A percentile compares a stretch with the other conserved stretches of the same genome.
Evolutionary conservation across 108 stramenopile genomes (phyloP).

Genomic region (Cyclotella sp.): DNA sequence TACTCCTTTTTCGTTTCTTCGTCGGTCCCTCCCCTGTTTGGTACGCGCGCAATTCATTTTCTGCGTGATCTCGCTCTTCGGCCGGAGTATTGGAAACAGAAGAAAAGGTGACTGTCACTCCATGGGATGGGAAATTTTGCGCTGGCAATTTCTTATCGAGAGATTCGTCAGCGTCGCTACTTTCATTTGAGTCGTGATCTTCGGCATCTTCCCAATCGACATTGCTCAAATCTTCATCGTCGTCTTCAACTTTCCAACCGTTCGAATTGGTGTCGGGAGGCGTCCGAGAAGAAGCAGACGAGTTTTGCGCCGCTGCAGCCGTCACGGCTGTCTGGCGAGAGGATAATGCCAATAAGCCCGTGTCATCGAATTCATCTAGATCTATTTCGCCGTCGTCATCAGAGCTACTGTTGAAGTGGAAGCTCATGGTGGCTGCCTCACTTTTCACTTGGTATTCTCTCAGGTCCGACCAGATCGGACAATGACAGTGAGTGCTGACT

Average conservation of each 20-base stretch:
- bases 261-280: background rate
- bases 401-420: slow-evolving; percentile 35
- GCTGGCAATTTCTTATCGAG: background rate
- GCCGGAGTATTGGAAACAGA: slow-evolving; percentile 6
- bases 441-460: too few relatives aligned
- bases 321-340: slow-evolving; percentile 13
- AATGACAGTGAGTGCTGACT: too few relatives aligned
- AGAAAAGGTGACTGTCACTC: slow-evolving; percentile 33
- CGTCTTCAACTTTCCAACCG: background rate
- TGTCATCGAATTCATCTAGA: slow-evolving; percentile 44
- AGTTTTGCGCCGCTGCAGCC: background rate
- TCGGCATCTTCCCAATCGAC: slow-evolving; percentile 55
- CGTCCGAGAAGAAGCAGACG: slow-evolving; percentile 5
- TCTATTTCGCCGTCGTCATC: slow-evolving; percentile 23
- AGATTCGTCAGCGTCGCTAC: background rate
- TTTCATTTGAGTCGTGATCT: slow-evolving; percentile 20
- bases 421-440: slow-evolving; percentile 39
- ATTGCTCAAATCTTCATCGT: slow-evolving; percentile 47
- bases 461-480: too few relatives aligned
- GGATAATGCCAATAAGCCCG: slow-evolving; percentile 39
- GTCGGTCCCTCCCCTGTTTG: background rate
- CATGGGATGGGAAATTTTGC: slow-evolving; percentile 25
- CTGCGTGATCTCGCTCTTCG: slow-evolving; percentile 2
- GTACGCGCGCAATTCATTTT: background rate
- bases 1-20: slow-evolving; percentile 38